phyloP scores from a whole-genome alignment of 768 basidiomycete species.

The Tulasnella sp. region DNA sequence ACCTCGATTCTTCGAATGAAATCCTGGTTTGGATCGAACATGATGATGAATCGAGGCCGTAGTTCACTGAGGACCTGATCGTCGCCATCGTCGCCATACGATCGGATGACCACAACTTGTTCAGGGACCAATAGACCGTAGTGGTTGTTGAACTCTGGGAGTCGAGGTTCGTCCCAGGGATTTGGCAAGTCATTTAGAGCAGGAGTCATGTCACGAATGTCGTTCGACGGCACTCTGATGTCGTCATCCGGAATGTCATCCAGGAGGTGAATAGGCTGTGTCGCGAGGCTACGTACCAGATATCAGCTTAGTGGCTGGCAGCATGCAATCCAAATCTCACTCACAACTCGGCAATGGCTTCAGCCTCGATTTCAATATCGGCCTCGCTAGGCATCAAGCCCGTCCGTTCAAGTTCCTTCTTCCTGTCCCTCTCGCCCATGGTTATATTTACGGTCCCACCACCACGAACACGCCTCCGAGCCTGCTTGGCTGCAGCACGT shows the following conservation, averaged over 20 bases:
- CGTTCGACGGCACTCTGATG: too few species aligned
- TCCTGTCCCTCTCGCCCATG: constrained; percentile 13
- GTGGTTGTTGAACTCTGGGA: constrained; percentile 33
- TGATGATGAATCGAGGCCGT: constrained; percentile 82
- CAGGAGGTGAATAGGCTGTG: not conserved
- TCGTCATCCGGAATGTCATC: not conserved
- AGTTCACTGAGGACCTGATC: constrained; percentile 81
- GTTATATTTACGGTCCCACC: constrained; percentile 36
- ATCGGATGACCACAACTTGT: constrained; percentile 73
- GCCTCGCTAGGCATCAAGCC: constrained; percentile 24
- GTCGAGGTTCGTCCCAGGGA: too few species aligned
- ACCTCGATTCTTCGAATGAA: constrained; percentile 91
- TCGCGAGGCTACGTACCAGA: not conserved
- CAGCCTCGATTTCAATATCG: constrained; percentile 38
- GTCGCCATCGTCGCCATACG: constrained; percentile 88
- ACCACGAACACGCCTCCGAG: constrained; percentile 65
- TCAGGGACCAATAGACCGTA: constrained; percentile 73
- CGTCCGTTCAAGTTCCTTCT: constrained; percentile 20
- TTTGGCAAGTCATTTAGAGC: too few species aligned
- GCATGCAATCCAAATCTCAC: constrained; percentile 21
- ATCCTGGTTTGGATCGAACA: constrained; percentile 91
- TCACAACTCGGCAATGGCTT: constrained; percentile 50
- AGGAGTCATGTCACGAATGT: too few species aligned
- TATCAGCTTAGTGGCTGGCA: not conserved
- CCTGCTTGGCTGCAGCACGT: constrained; percentile 36